Base-by-base conservation (phyloP, 2,329 filamentous ascomycete genomes). In the Penicillium sp. region DNA sequence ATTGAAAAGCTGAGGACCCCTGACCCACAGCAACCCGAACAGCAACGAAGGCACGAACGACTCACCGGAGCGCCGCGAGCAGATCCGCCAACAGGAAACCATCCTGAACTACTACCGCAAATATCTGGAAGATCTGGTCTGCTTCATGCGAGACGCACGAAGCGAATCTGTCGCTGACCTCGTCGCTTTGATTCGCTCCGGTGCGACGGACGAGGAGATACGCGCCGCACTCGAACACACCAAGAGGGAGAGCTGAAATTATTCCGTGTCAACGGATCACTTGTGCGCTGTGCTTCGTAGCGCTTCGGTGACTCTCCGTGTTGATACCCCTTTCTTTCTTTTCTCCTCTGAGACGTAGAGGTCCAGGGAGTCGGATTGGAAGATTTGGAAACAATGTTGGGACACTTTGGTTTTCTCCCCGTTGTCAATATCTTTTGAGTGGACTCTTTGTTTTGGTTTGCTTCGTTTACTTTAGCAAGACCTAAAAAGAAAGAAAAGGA, bases 121-220 rank as follows among this genome's bases (percentile, higher is more conserved):
- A 19, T 62, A 66, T 16, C 57, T 67, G 37, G 43, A 58, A 25
- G 59, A 57, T 11, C 52, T 68, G 25, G 36, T 68, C 30, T 37
- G 36, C 7, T 28, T 65, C 22, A 55, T 68, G 36, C 55, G 56
- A 13, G 50, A 60, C 4, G 56, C 54, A 29, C 54, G 63, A 16
- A 54, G 59, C 35, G 57, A 54, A n/a, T 45, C 54, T 1, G 56
- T 68, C 4, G 39, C 54, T 14, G 58, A 41, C 25, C 37, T 68
- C 42, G 47, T 68, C 37, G 47, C 55, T 22, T 41, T 57, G 18
- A 65, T 68, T 35, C 65, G 64, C 28, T 57, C 63, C 12, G 63
- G 64, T 14, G 64, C 61, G 8, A 64, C 65, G 6, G 52, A 64
- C 10, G 42, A 57, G 38, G 53, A 64, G 13, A 64, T 68, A 13